phyloP scores from a whole-genome alignment of 2,329 filamentous ascomycete species.

The Ceratocystis harringtonii region DNA sequence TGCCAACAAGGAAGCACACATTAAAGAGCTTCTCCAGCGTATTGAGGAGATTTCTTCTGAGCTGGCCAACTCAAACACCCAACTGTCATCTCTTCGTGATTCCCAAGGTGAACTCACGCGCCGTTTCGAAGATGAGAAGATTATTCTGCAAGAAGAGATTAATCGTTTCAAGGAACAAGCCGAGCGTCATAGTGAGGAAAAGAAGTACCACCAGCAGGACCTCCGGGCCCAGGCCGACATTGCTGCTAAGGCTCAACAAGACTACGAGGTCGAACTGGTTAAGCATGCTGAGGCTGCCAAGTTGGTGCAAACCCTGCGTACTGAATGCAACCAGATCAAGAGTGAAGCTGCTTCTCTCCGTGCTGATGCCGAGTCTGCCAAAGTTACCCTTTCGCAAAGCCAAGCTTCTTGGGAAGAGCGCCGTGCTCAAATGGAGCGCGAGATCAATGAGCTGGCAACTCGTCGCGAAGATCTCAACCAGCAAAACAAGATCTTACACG shows the following conservation, averaged over 20 bases:
- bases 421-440: constrained; percentile 64
- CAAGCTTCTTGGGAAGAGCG: constrained; percentile 81
- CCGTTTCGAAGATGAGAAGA: constrained; percentile 68
- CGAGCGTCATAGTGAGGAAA: constrained; percentile 62
- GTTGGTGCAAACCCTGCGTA: constrained; percentile 60
- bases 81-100: constrained; percentile 66
- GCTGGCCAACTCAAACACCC: constrained; percentile 63
- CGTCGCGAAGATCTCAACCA: constrained; percentile 71
- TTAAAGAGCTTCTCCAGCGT: constrained; percentile 68
- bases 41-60: constrained; percentile 73
- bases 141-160: constrained; percentile 62
- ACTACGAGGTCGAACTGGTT: constrained; percentile 85
- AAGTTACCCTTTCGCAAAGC: constrained; percentile 60
- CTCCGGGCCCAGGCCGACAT: constrained; percentile 88
- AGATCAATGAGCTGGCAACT: constrained; percentile 62
- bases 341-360: constrained; percentile 59
- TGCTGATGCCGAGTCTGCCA: constrained; percentile 74
- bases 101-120: constrained; percentile 60
- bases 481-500: constrained; percentile 81
- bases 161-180: constrained; percentile 69
- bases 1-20: constrained; percentile 61
- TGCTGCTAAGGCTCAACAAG: constrained; percentile 79
- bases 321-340: constrained; percentile 69
- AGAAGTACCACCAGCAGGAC: constrained; percentile 77
- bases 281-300: constrained; percentile 95